Evolutionary conservation across 2,329 filamentous ascomycete genomes (phyloP), one percentile per base, ranked within the genome.

Genomic region (Stagonosporopsis tanaceti): DNA sequence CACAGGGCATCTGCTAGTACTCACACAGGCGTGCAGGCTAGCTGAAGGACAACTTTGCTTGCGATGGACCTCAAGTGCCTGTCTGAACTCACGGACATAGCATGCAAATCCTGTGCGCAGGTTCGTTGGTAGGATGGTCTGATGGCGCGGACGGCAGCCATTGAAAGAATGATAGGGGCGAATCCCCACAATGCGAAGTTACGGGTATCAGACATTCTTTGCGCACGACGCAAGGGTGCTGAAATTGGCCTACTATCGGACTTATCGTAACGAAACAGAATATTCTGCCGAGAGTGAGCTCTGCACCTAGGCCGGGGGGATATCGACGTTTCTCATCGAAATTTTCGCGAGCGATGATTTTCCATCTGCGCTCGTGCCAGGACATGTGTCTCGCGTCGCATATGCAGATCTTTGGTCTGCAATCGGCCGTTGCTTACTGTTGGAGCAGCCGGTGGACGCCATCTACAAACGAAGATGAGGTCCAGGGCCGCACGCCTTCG

Each of bases 401-500:
- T 22, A 37, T 35, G 32, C 14, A 35, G 0, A 9, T 32, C 6
- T 38, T 30, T 44, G 5, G 46, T 32, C 20, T 24, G 22, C 20
- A 22, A 30, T 24, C 20, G 27, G 20, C 38, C 20, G 34, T 28
- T 34, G 41, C 47, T 47, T 47, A 50, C 37, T 46, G 50, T 51
- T 41, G 48, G 27, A 57, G 40, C 46, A 50, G 55, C 51, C 61
- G 57, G 57, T 62, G 59, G 57, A 59, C 57, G 60, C 57, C 57
- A 59, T 48, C 52, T 60, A 57, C 57, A 54, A 61, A 55, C 32
- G 56, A 57, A 62, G 53, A 53, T 60, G 54, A 55, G 50, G 61
- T 60, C 54, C 45, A 46, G 39, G 50, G 52, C 60, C 42, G 51
- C 48, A 50, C 22, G 15, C 25, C 35, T 30, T 42, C 37, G 56